These are phyloP conservation scores for Piper betle DNA, from an alignment of 164 flowering plant species.

Conservation along the genomic window DNA sequence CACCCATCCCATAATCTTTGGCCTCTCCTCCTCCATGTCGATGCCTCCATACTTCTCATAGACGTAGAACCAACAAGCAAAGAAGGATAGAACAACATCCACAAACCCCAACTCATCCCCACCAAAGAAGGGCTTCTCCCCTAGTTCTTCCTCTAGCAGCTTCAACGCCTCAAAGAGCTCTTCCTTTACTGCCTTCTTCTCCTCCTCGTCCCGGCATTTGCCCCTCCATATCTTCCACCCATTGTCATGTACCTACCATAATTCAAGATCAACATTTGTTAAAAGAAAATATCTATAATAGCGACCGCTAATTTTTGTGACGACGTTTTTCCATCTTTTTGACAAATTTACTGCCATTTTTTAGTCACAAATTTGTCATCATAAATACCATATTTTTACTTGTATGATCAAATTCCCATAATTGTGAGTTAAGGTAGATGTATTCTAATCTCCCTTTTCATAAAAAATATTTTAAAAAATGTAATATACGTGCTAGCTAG, in stretches of 20 bases:
- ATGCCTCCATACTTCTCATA: conserved; percentile 8
- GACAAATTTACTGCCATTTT: no score
- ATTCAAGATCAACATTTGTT: no score
- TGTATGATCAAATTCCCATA: no score
- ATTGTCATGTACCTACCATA: background rate
- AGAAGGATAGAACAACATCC: conserved; percentile 5
- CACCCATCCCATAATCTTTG: conserved; percentile 7
- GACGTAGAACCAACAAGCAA: conserved; percentile 5
- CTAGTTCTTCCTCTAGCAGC: conserved; percentile 12
- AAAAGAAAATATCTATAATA: no score
- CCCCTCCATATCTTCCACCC: background rate
- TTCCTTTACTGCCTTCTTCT: conserved; percentile 6
- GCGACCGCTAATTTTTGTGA: no score
- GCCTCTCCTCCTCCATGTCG: conserved; percentile 9
- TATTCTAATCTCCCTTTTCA: background rate
- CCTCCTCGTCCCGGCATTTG: conserved; percentile 8
- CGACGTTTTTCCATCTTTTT: no score
- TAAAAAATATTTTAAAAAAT: background rate
- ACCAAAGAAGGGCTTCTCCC: conserved; percentile 11
- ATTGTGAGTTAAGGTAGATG: no score
- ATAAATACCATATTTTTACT: no score
- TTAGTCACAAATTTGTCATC: no score
- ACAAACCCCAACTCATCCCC: conserved; percentile 10
- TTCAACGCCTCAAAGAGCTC: conserved; percentile 8
- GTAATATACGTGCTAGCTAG: background rate